Percentiles rank a stretch among this genome's conserved stretches.
Evolutionary conservation across 805 yeast species (phyloP).

Genomic region (Monosporozyma siamensis): DNA sequence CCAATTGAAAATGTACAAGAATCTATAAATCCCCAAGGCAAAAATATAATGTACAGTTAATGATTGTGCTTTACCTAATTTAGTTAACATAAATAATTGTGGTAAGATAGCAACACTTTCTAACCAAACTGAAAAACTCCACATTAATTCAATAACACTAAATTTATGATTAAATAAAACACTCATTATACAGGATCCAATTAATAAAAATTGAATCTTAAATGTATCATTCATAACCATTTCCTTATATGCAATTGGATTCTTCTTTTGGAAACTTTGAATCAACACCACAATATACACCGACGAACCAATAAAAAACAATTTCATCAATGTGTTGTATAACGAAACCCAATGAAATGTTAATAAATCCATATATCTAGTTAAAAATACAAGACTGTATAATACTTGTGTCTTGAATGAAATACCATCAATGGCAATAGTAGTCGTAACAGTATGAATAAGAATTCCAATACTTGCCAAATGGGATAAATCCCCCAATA

Average conservation of each 20-base stretch:
- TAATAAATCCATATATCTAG: constrained; percentile 60
- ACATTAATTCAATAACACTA: constrained; percentile 51
- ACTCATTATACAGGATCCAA: constrained; percentile 48
- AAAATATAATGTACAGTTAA: constrained; percentile 88
- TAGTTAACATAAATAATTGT: constrained; percentile 82
- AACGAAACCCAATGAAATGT: constrained; percentile 45
- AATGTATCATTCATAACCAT: constrained; percentile 65
- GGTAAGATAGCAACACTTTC: constrained; percentile 90
- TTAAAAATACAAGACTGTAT: constrained; percentile 61
- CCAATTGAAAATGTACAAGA: constrained; percentile 92
- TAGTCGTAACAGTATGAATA: constrained; percentile 54
- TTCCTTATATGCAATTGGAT: constrained; percentile 42
- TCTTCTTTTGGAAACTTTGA: constrained; percentile 36
- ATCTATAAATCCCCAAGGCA: constrained; percentile 84
- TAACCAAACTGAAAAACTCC: constrained; percentile 91
- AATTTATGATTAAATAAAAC: constrained; percentile 61
- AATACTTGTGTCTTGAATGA: constrained; percentile 82
- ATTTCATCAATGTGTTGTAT: constrained; percentile 74
- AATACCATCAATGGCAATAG: constrained; percentile 68
- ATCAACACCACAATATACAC: constrained; percentile 65
- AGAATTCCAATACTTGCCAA: constrained; percentile 69
- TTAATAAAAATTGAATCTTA: constrained; percentile 59
- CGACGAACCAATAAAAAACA: constrained; percentile 70
- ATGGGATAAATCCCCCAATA: constrained; percentile 64
- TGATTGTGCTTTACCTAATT: constrained; percentile 79